A percentile compares a stretch with the other conserved stretches of the same genome.
phyloP scores from a whole-genome alignment of 306 rosid species.

The Cucumis melo region DNA sequence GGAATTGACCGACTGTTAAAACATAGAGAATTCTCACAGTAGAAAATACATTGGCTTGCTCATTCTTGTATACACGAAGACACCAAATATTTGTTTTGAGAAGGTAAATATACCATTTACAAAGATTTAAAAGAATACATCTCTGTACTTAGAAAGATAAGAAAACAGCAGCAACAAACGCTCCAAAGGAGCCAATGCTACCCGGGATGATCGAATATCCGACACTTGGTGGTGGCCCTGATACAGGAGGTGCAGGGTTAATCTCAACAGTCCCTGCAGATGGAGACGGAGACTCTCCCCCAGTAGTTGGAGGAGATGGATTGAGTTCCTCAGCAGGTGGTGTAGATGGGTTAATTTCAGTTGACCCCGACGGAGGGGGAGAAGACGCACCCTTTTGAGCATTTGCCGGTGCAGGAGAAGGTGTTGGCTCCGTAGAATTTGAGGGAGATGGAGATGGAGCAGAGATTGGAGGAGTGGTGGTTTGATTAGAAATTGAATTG shows the following conservation, averaged over 20 bases:
- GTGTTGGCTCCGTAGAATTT: neutral
- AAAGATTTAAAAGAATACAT: neutral
- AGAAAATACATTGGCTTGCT: neutral
- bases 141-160: slow-evolving; percentile 24
- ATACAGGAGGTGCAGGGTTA: slow-evolving; percentile 31
- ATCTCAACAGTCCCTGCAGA: slow-evolving; percentile 20
- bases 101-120: neutral
- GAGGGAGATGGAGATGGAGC: slow-evolving; percentile 13
- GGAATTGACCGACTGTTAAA: neutral
- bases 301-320: slow-evolving; percentile 31
- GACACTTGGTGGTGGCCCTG: slow-evolving; percentile 29
- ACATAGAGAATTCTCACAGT: neutral
- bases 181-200: slow-evolving; percentile 44
- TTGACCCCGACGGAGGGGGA: neutral
- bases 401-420: neutral
- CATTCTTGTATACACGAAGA: neutral
- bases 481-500: slow-evolving; percentile 12
- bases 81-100: neutral
- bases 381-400: neutral
- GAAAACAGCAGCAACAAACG: slow-evolving; percentile 39
- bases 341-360: slow-evolving; percentile 9
- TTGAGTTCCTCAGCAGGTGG: slow-evolving; percentile 1
- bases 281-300: slow-evolving; percentile 23
- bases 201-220: slow-evolving; percentile 40
- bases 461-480: slow-evolving; percentile 9